Percentiles rank a stretch among this genome's conserved stretches.
These are phyloP conservation scores for Polyporus arcularius DNA, from an alignment of 768 basidiomycete genomes.

Conservation along the genomic window DNA sequence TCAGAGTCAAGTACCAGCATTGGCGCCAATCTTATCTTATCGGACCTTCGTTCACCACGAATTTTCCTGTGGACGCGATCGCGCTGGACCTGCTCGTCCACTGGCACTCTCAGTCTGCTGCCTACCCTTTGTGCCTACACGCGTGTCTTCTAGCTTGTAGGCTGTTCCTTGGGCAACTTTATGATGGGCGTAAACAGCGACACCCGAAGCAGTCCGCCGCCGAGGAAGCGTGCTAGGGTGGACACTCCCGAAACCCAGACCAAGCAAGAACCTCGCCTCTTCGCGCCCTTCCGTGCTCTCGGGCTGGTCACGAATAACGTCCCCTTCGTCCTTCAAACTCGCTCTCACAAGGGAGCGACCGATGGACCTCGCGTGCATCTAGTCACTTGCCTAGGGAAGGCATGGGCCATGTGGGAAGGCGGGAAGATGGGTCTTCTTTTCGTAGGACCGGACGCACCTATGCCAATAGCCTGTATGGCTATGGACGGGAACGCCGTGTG, in stretches of 20 bases:
- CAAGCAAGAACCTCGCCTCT: slow-evolving; percentile 47
- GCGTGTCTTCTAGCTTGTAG: not conserved
- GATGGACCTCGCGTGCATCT: slow-evolving; percentile 83
- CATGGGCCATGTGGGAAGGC: slow-evolving; percentile 97
- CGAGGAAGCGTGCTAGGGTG: slow-evolving; percentile 52
- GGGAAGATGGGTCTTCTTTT: slow-evolving; percentile 91
- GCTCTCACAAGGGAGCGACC: slow-evolving; percentile 81
- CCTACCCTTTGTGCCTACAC: not conserved
- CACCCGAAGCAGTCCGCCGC: slow-evolving; percentile 37
- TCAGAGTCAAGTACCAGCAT: too few relatives aligned
- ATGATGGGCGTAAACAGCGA: slow-evolving; percentile 10
- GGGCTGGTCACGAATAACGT: slow-evolving; percentile 91
- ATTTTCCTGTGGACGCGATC: not conserved
- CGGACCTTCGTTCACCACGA: not conserved
- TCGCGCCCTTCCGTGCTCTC: slow-evolving; percentile 94
- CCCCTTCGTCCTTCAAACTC: slow-evolving; percentile 85
- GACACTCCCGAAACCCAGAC: slow-evolving; percentile 17
- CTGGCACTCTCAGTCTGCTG: not conserved
- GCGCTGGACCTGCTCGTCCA: too few relatives aligned
- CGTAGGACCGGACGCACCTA: slow-evolving; percentile 88
- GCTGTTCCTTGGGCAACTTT: too few relatives aligned
- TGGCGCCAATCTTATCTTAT: not conserved
- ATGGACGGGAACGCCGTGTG: slow-evolving; percentile 89
- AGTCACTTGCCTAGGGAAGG: slow-evolving; percentile 81
- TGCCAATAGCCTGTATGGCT: slow-evolving; percentile 71